Base-by-base conservation (phyloP, 1,284 basidiomycete species). In the Coriolopsis trogii region DNA sequence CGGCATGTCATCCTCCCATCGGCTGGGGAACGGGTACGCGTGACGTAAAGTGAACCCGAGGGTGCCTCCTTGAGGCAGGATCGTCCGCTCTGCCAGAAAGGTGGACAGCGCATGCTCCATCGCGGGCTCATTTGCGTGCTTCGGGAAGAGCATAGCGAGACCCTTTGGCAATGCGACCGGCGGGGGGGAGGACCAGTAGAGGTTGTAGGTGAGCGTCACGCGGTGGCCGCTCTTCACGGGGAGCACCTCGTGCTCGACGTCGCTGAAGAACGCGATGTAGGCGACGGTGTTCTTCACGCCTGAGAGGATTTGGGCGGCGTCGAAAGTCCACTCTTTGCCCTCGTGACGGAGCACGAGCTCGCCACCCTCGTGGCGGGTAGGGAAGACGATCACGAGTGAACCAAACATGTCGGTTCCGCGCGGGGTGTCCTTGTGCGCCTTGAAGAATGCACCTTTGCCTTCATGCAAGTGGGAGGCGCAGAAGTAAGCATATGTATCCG, bases 221-320 rank as follows among this genome's bases (percentile, higher is more conserved):
- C 75, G 68, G 41, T 71, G 68, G 0, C 79, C 77, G 0, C 66
- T 66, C 4, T 46, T 59, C 10, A 80, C 74, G 0, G 65, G 64
- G 0, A 61, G 34, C 6, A 80, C 73, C 56, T 79, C 76, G 61
- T 80, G 74, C 52, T 75, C 73, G 53, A 76, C 68, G 57, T 78
- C 75, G 51, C 73, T 70, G 66, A 67, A 77, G 60, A 79, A 74
- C 0, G 70, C 68, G 41, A 66, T 56, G 51, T 68, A 77, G 0
- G 66, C 70, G 24, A 74, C 50, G 12, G 21, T 18, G 6, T 25
- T 33, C 6, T 12, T 4, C 16, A 25, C 43, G 0, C 38, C 34
- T 0, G 57, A 30, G 4, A 70, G 52, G 12, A 67, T 52, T 6
- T 51, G 6, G 1, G 65, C 63, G 6, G 70, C 67, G 51, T 75